Evolutionary conservation across 208 protist species (phyloP).

Genomic region (Trypanosomatidae sp.): DNA sequence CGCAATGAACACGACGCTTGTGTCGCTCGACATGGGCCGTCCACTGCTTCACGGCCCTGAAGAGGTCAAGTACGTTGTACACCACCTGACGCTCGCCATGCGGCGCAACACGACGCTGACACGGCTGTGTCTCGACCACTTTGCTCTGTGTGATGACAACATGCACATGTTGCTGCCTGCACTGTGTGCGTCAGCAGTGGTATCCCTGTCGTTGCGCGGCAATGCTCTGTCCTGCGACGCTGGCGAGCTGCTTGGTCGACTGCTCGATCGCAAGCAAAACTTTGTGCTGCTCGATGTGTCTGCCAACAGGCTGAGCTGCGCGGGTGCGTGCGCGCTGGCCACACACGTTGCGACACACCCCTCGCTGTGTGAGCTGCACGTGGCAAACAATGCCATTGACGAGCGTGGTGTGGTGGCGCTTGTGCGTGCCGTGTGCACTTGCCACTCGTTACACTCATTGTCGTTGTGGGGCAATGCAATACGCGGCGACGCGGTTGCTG

Average conservation of each 20-base stretch:
- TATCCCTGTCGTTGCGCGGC: conserved; percentile 22
- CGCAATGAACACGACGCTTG: conserved; percentile 20
- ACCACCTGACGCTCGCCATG: conserved; percentile 38
- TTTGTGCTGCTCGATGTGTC: conserved; percentile 41
- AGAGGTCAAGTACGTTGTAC: conserved; percentile 49
- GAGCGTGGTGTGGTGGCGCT: conserved; percentile 30
- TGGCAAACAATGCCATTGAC: conserved; percentile 45
- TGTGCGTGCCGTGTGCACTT: conserved; percentile 13
- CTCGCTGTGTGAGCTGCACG: conserved; percentile 12
- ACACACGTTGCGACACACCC: conserved; percentile 20
- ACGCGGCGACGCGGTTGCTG: no score
- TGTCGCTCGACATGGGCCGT: conserved; percentile 41
- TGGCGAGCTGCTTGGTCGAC: conserved; percentile 22
- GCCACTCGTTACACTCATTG: conserved; percentile 17
- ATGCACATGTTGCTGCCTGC: conserved; percentile 27
- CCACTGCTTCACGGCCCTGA: conserved; percentile 38
- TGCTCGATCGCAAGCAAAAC: conserved; percentile 42
- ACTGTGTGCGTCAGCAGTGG: conserved; percentile 25
- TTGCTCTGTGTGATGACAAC: conserved; percentile 30
- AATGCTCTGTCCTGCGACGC: conserved; percentile 62
- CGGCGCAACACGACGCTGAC: conserved; percentile 24
- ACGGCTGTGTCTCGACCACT: conserved; percentile 31
- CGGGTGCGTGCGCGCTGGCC: conserved; percentile 27
- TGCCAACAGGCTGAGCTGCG: conserved; percentile 46
- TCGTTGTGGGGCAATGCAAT: conserved; percentile 70